Base-by-base conservation (phyloP, 1,284 basidiomycete genomes). In the Ceratobasidium sp. region DNA sequence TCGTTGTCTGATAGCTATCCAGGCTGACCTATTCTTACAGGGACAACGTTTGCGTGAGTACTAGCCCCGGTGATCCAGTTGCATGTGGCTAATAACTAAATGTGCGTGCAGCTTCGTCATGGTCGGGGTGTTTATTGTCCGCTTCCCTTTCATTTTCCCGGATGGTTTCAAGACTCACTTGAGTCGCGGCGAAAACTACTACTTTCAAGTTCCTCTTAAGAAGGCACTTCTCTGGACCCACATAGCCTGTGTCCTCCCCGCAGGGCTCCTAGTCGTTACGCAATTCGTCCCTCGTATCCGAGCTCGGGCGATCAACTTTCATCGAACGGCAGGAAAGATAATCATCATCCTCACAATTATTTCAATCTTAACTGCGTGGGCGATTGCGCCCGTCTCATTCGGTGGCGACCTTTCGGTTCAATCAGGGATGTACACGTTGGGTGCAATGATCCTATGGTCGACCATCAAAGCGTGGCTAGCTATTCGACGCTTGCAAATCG, bases 361-460 rank as follows among this genome's bases (percentile, higher is more conserved):
- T 69, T 70, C 68, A 15, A 67, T 44, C 22, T 29, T 67, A 6
- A 70, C 32, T 17, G 54, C 54, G 43, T 70, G 68, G 37, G 68
- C 54, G 5, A 46, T 70, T 11, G 68, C 54, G 15, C 68, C 25
- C 25, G 40, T 57, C 19, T 57, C 68, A 37, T 56, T 57, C 29
- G 68, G 68, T 7, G 68, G 68, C 5, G 68, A 70, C 49, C 68
- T 70, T 59, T n/a, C 68, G 2, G 46, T 56, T 37, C 68, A 59
- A 22, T 43, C 40, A 19, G 52, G 52, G 37, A 34, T 44, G 8
- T 59, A 57, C n/a, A 37, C 25, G 1, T 22, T 70, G 19, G 68
- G 68, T 17, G 25, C 37, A 2, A 70, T 70, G 52, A 37, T 37
- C 4, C 13, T 70, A 6, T 70, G 54, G 37, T 70, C 68, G 7